These are phyloP conservation scores for Calcarisporium arbuscula DNA, from an alignment of 2,329 filamentous ascomycete genomes.

Conservation along the genomic window DNA sequence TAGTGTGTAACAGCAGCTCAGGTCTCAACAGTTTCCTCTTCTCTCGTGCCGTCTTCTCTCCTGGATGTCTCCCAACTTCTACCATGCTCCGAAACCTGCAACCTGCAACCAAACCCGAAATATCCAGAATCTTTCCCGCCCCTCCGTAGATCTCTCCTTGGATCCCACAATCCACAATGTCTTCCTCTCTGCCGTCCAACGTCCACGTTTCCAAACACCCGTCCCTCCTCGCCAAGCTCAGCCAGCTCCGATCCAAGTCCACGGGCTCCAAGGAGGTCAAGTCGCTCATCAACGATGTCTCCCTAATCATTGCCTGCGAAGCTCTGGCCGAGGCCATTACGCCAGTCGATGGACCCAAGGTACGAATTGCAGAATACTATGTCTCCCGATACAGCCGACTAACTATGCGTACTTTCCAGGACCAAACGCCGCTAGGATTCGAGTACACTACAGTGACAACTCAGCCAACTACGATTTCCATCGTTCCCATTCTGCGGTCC, in stretches of 20 bases:
- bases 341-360: conserved; percentile 53
- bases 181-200: conserved; percentile 47
- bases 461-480: conserved; percentile 60
- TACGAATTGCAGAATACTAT: conserved; percentile 35
- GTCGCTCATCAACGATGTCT: conserved; percentile 76
- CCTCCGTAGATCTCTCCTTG: too few species aligned
- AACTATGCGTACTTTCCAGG: conserved; percentile 41
- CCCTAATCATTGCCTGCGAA: conserved; percentile 75
- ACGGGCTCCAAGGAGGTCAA: conserved; percentile 72
- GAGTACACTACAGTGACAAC: conserved; percentile 62
- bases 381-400: background rate
- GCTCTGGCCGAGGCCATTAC: conserved; percentile 62
- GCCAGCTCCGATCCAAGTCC: conserved; percentile 71
- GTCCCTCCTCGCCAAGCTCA: conserved; percentile 81
- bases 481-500: conserved; percentile 89
- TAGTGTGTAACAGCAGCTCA: too few species aligned
- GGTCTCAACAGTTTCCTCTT: too few species aligned
- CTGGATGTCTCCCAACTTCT: too few species aligned
- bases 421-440: conserved; percentile 71
- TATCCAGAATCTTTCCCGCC: too few species aligned
- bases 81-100: too few species aligned
- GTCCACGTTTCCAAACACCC: conserved; percentile 81
- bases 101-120: too few species aligned
- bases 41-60: too few species aligned
- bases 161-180: too few species aligned